Conservation (phyloP, 257 asterid genomes). For the Paraleonurus japonicus region DNA sequence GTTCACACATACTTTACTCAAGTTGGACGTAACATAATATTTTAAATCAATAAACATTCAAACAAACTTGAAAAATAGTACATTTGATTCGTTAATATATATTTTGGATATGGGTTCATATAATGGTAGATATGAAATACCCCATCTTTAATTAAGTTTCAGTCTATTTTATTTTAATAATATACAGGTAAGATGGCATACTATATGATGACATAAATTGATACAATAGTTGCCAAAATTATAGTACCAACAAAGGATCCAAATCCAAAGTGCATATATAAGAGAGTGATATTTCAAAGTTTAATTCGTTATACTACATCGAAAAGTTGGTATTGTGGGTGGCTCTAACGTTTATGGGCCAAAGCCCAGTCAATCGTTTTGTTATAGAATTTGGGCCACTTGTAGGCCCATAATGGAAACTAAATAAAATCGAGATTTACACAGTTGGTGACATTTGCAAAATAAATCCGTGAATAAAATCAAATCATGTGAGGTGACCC, state of each 20-base stretch:
- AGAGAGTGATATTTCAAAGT: background rate
- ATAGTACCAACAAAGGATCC: background rate
- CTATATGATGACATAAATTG: too few relatives aligned
- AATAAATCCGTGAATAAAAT: background rate
- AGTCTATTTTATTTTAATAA: too few relatives aligned
- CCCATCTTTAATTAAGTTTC: too few relatives aligned
- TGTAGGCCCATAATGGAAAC: background rate
- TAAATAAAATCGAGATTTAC: background rate
- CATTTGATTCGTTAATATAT: too few relatives aligned
- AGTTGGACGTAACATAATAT: too few relatives aligned
- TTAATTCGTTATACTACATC: background rate
- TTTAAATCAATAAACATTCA: too few relatives aligned
- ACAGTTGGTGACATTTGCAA: background rate
- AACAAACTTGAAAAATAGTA: too few relatives aligned
- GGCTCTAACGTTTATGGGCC: slow-evolving; percentile 1
- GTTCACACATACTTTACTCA: too few relatives aligned
- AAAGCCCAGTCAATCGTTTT: slow-evolving; percentile 1
- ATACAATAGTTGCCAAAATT: background rate
- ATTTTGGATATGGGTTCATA: too few relatives aligned
- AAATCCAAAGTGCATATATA: background rate
- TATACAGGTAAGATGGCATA: too few relatives aligned
- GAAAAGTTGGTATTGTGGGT: background rate
- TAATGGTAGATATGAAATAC: too few relatives aligned
- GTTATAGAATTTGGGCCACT: slow-evolving; percentile 14
- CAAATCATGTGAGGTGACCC: slow-evolving; percentile 10